Conservation (phyloP, 495 filamentous ascomycete genomes). For the Glutinoglossum americanum region DNA sequence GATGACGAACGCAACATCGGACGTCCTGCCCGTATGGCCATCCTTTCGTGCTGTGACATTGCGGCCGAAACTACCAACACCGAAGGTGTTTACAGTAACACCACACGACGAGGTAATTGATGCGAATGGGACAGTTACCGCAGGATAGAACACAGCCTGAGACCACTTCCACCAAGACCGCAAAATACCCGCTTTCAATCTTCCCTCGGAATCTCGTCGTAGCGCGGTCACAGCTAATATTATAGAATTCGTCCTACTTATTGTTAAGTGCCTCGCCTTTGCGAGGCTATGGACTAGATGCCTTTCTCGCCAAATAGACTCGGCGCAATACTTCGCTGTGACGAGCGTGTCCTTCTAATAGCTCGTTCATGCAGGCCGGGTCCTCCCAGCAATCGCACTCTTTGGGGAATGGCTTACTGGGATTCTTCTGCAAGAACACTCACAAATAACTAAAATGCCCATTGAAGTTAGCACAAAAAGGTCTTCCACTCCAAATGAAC, state of each 20-base stretch:
- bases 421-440: too few species aligned
- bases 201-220: background rate
- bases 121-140: background rate
- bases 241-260: too few species aligned
- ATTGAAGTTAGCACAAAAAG: background rate
- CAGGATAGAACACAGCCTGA: background rate
- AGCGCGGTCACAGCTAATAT: background rate
- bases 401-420: background rate
- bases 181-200: background rate
- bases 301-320: background rate
- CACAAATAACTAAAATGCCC: background rate
- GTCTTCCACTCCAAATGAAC: background rate
- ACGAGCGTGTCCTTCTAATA: background rate
- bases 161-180: background rate
- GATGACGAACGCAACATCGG: slow-evolving; percentile 5
- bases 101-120: background rate
- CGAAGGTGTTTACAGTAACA: background rate
- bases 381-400: background rate
- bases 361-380: background rate
- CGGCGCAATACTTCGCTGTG: background rate
- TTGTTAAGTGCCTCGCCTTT: background rate
- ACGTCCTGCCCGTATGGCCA: background rate
- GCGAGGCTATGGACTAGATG: background rate
- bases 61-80: background rate
- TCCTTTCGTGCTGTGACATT: background rate